A percentile compares a stretch with the other conserved stretches of the same genome.
These are phyloP conservation scores for Neofusicoccum parvum DNA, from an alignment of 2,329 filamentous ascomycete genomes.

Conservation along the genomic window DNA sequence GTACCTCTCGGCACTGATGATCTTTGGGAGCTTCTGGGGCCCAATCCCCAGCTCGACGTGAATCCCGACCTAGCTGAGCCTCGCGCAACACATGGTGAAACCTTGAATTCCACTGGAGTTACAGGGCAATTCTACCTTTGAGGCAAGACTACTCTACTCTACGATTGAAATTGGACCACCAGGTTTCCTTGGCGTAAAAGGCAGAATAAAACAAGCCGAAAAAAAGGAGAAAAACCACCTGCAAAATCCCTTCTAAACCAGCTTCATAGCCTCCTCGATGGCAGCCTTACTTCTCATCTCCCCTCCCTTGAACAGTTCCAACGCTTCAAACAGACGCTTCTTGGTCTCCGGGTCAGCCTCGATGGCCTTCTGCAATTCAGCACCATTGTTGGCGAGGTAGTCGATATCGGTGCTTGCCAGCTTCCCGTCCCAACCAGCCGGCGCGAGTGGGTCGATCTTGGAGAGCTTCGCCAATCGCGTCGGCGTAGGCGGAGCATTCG, in stretches of 20 bases:
- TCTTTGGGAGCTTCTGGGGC: background rate
- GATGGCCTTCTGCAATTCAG: conserved; percentile 47
- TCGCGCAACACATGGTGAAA: background rate
- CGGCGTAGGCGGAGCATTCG: conserved; percentile 36
- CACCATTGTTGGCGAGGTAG: conserved; percentile 51
- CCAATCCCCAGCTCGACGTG: background rate
- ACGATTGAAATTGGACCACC: background rate
- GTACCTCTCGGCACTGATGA: background rate
- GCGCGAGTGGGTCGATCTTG: conserved; percentile 44
- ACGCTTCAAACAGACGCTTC: conserved; percentile 42
- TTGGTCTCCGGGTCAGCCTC: conserved; percentile 42
- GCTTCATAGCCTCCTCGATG: conserved; percentile 39
- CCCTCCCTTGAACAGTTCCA: conserved; percentile 46
- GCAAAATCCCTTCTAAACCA: conserved; percentile 22
- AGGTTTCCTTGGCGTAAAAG: background rate
- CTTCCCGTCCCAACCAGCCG: conserved; percentile 43
- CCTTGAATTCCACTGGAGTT: background rate
- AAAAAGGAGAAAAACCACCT: background rate
- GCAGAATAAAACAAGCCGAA: background rate
- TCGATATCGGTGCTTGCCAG: conserved; percentile 46
- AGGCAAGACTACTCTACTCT: background rate
- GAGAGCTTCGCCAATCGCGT: conserved; percentile 40
- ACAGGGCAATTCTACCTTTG: background rate
- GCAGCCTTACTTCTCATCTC: conserved; percentile 43
- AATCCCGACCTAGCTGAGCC: background rate